Evolutionary conservation across 1,139 yeast genomes (phyloP), one percentile per base, ranked within the genome.

Genomic region (Geotrichum phurueaensis): DNA sequence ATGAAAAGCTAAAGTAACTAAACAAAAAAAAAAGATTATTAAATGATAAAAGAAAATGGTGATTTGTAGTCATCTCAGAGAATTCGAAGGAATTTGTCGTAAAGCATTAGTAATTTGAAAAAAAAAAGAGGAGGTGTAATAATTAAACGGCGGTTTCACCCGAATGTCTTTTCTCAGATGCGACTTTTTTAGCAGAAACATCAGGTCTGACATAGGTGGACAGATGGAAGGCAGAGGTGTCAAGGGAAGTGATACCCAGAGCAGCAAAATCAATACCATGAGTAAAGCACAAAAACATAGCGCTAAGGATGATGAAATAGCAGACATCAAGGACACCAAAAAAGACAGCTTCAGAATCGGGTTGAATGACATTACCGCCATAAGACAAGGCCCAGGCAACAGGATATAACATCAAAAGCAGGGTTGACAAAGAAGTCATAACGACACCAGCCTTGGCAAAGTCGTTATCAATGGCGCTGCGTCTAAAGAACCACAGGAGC

Each of bases 341-440:
- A 74, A 84, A 85, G 22, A 80, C 85, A 58, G 85, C 84, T 71
- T 84, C 88, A n/a, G 85, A 80, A 68, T 83, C 87, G 51, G 86
- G 85, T 66, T 81, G 82, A 65, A 85, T 84, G 52, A 76, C 81
- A 69, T 84, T 84, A 71, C 87, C 88, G 76, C 89, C 89, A 67
- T 84, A 88, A 65, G 81, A 75, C 61, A 84, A 75, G 70, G 84
- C 88, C 88, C 88, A 85, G 58, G 76, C 71, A 64, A 85, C 73
- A 51, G 85, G 84, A 69, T 84, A 84, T 75, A 81, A 78, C 51
- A 82, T 64, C 60, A 54, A 47, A 66, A 64, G 65, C 62, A 67
- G 33, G 64, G 53, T 12, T 6, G 61, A 63, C 62, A 49, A 63
- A 27, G 48, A 72, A 53, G 60, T 65, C 64, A 61, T 60, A 69